These are phyloP conservation scores for Calonectria crousiana DNA, from an alignment of 2,329 filamentous ascomycete genomes.

Conservation along the genomic window DNA sequence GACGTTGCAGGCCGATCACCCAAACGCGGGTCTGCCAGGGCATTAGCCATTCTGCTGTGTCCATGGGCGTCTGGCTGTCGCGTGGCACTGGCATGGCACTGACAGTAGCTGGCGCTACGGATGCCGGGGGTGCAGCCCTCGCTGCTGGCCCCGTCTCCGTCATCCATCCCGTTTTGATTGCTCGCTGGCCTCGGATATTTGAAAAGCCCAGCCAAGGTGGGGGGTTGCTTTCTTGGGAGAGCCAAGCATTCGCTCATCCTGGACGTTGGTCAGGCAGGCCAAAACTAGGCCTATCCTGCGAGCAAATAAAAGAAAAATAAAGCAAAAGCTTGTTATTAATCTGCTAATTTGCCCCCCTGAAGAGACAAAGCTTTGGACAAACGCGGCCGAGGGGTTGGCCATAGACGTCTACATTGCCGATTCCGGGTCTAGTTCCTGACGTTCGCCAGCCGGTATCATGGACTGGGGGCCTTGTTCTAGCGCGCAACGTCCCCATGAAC, in stretches of 20 bases:
- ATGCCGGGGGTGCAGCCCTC: constrained; percentile 14
- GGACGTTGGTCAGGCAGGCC: neutral
- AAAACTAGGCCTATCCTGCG: neutral
- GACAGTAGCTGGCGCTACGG: constrained; percentile 25
- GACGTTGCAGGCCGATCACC: constrained; percentile 7
- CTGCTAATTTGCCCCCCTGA: neutral
- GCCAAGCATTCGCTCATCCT: neutral
- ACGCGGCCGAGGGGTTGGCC: neutral
- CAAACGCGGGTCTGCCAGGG: constrained; percentile 7
- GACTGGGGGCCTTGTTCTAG: constrained; percentile 8
- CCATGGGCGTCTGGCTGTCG: constrained; percentile 30
- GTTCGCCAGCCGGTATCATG: constrained; percentile 3
- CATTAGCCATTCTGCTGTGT: neutral
- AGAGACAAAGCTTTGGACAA: neutral
- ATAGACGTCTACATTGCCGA: neutral
- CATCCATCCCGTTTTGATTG: neutral
- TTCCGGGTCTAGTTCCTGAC: constrained; percentile 6
- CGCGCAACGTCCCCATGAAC: constrained; percentile 30
- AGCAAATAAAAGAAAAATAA: neutral
- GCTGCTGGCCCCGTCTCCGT: constrained; percentile 1
- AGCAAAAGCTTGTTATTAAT: constrained; percentile 1
- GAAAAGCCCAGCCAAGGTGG: constrained; percentile 2
- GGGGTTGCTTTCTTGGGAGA: neutral
- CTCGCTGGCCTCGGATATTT: constrained; percentile 7
- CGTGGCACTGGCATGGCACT: constrained; percentile 43